Conservation (phyloP, 2,329 filamentous ascomycete genomes). For the Mycogone perniciosa region DNA sequence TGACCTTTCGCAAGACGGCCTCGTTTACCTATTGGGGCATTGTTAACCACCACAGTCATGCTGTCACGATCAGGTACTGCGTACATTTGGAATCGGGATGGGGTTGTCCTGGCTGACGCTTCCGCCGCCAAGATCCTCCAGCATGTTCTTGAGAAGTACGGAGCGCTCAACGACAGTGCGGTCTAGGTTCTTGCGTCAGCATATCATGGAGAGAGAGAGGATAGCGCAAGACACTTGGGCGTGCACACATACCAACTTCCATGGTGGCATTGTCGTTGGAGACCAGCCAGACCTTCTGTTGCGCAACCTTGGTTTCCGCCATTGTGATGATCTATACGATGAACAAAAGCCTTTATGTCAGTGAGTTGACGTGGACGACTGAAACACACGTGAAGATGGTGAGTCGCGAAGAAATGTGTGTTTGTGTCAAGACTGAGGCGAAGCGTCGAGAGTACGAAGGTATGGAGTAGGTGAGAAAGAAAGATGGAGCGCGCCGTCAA, state of each 20-base stretch:
- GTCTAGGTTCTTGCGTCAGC: conserved; percentile 42
- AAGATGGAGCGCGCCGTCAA: too few relatives aligned
- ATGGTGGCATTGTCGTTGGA: conserved; percentile 47
- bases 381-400: too few relatives aligned
- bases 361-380: background rate
- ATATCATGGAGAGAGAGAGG: background rate
- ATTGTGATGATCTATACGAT: conserved; percentile 23
- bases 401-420: background rate
- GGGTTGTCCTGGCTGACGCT: conserved; percentile 50
- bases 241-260: conserved; percentile 37
- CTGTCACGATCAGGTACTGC: conserved; percentile 18
- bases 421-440: background rate
- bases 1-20: conserved; percentile 86
- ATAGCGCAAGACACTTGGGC: background rate
- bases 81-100: conserved; percentile 81
- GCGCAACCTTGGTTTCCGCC: conserved; percentile 27
- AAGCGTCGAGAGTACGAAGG: too few relatives aligned
- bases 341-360: background rate
- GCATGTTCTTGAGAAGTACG: conserved; percentile 95
- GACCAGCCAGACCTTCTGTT: conserved; percentile 39
- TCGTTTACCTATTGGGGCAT: conserved; percentile 65
- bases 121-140: conserved; percentile 79
- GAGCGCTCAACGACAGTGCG: conserved; percentile 84
- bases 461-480: too few relatives aligned
- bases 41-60: conserved; percentile 9